Percentiles rank a stretch among this genome's conserved stretches.
Evolutionary conservation across 306 rosid species (phyloP).

Genomic region (Adenanthera pavonina): DNA sequence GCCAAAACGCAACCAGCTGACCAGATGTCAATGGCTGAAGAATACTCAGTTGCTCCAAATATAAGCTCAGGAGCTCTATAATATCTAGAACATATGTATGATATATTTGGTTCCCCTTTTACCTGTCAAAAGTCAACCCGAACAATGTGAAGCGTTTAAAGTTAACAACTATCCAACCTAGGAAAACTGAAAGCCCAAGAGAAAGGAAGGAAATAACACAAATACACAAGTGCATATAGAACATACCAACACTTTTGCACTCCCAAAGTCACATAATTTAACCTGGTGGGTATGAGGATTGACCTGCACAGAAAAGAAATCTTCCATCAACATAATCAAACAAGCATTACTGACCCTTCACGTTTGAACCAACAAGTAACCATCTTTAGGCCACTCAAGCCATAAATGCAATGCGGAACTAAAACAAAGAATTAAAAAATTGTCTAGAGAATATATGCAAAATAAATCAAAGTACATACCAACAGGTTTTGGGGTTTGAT

Average conservation of each 20-base stretch:
- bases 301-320: conserved; percentile 56
- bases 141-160: conserved; percentile 18
- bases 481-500: conserved; percentile 89
- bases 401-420: conserved; percentile 13
- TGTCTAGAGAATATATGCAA: background rate
- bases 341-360: background rate
- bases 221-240: background rate
- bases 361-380: background rate
- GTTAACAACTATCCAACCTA: background rate
- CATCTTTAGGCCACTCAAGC: background rate
- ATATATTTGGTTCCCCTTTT: conserved; percentile 90
- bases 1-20: conserved; percentile 94
- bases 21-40: conserved; percentile 86
- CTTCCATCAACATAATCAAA: conserved; percentile 4
- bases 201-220: conserved; percentile 18
- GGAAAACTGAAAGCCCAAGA: conserved; percentile 20
- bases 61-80: conserved; percentile 95
- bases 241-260: conserved; percentile 92
- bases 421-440: background rate
- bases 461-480: conserved; percentile 46
- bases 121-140: conserved; percentile 55
- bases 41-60: conserved; percentile 94
- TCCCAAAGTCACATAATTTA: conserved; percentile 89
- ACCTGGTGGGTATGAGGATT: conserved; percentile 95
- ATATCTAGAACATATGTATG: conserved; percentile 88